A percentile compares a stretch with the other conserved stretches of the same genome.
Evolutionary conservation across 345 rosid species (phyloP).

Genomic region (Cochlearia excelsa): DNA sequence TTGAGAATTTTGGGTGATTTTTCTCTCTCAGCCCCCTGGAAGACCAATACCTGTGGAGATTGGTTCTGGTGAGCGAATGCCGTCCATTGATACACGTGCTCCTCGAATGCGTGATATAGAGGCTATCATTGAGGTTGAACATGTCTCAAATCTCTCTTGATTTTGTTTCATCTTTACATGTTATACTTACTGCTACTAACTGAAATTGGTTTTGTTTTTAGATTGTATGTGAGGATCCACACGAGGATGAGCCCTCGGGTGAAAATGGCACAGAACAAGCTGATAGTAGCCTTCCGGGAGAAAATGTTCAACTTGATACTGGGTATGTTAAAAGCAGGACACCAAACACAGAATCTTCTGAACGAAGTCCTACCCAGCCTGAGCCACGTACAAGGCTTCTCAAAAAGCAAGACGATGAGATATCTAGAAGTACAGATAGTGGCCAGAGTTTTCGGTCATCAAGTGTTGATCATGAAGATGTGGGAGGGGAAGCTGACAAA

Average conservation of each 20-base stretch:
- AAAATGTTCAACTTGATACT: constrained; percentile 40
- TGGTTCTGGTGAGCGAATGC: constrained; percentile 85
- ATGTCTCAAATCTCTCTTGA: constrained; percentile 21
- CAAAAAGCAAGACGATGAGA: constrained; percentile 49
- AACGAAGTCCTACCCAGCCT: constrained; percentile 43
- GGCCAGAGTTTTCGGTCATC: constrained; percentile 45
- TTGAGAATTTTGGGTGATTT: constrained; percentile 20
- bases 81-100: constrained; percentile 83
- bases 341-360: constrained; percentile 44
- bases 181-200: constrained; percentile 32
- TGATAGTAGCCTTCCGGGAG: constrained; percentile 46
- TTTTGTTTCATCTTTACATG: constrained; percentile 26
- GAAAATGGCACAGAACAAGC: constrained; percentile 36
- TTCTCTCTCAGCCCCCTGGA: constrained; percentile 78
- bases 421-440: constrained; percentile 59
- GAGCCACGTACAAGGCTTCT: constrained; percentile 40
- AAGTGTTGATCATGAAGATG: constrained; percentile 61
- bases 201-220: constrained; percentile 42
- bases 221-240: constrained; percentile 78
- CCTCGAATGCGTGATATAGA: constrained; percentile 89
- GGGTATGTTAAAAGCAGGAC: constrained; percentile 36
- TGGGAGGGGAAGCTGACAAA: constrained; percentile 43
- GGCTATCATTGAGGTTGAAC: constrained; percentile 86
- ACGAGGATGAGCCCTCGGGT: constrained; percentile 35
- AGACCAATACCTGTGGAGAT: constrained; percentile 95